phyloP scores from a whole-genome alignment of 352 stramenopile genomes.

The Phytopythium delawarense region DNA sequence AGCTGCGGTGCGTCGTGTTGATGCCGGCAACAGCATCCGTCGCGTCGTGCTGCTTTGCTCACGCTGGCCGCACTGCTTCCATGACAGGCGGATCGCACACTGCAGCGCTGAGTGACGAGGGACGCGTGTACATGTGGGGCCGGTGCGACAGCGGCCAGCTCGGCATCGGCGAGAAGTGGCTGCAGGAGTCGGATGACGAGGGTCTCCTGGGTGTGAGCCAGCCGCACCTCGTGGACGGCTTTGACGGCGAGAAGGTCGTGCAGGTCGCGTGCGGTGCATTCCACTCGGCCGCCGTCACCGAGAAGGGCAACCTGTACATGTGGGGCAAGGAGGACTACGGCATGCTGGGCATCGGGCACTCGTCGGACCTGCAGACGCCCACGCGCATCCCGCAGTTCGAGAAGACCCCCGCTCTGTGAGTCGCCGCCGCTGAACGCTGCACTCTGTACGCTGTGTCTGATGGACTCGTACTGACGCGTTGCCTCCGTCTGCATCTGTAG shows the following conservation, averaged over 20 bases:
- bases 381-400: constrained; percentile 65
- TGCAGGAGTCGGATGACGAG: constrained; percentile 62
- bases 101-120: constrained; percentile 59
- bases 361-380: constrained; percentile 59
- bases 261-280: constrained; percentile 81
- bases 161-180: constrained; percentile 57
- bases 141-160: constrained; percentile 76
- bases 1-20: constrained; percentile 45
- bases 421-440: constrained; percentile 2
- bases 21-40: no score
- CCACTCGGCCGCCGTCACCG: constrained; percentile 75
- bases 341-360: constrained; percentile 81
- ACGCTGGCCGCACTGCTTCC: background rate
- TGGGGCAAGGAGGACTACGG: constrained; percentile 88
- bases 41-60: background rate
- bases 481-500: constrained; percentile 19
- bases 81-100: constrained; percentile 57
- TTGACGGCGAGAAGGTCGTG: constrained; percentile 66
- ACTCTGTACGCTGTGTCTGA: no score
- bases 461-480: background rate
- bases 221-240: constrained; percentile 59
- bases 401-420: constrained; percentile 57
- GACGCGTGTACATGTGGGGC: constrained; percentile 76
- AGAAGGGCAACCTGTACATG: constrained; percentile 64
- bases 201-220: constrained; percentile 48